Conservation (phyloP, 768 basidiomycete genomes). For the Tylopilus sp. region DNA sequence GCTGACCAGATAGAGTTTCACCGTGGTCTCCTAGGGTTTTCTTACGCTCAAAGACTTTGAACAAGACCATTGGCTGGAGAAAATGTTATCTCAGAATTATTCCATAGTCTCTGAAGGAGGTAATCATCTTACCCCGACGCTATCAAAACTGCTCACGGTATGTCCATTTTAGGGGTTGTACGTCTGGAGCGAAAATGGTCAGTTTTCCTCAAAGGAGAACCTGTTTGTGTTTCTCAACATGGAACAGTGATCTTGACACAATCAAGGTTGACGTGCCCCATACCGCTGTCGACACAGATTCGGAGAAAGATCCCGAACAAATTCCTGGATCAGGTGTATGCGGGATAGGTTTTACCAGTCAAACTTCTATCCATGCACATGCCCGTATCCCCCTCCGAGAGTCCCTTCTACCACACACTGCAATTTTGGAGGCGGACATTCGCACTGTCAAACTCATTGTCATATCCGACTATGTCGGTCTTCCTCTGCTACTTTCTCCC, state of each 20-base stretch:
- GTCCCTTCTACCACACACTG: neutral
- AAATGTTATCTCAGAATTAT: constrained; percentile 5
- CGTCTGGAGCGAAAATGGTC: neutral
- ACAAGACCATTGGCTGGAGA: neutral
- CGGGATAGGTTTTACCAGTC: too few relatives aligned
- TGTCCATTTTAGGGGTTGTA: neutral
- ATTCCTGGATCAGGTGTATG: too few relatives aligned
- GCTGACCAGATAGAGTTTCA: neutral
- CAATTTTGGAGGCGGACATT: constrained; percentile 21
- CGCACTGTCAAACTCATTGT: constrained; percentile 31
- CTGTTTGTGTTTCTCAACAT: neutral
- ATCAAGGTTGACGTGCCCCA: too few relatives aligned
- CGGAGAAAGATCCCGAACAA: too few relatives aligned
- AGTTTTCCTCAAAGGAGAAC: neutral
- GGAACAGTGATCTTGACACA: neutral
- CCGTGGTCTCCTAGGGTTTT: neutral
- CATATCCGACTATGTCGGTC: constrained; percentile 34
- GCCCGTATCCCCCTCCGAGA: neutral
- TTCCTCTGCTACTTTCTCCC: neutral
- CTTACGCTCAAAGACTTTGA: constrained; percentile 3
- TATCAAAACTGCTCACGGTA: neutral
- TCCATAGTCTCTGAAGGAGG: neutral
- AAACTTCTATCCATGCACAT: constrained; percentile 28
- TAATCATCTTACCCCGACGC: neutral
- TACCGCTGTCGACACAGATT: too few relatives aligned